A percentile compares a stretch with the other conserved stretches of the same genome.
Evolutionary conservation across 2,329 filamentous ascomycete species (phyloP).

Genomic region (Diaporthe sp.): DNA sequence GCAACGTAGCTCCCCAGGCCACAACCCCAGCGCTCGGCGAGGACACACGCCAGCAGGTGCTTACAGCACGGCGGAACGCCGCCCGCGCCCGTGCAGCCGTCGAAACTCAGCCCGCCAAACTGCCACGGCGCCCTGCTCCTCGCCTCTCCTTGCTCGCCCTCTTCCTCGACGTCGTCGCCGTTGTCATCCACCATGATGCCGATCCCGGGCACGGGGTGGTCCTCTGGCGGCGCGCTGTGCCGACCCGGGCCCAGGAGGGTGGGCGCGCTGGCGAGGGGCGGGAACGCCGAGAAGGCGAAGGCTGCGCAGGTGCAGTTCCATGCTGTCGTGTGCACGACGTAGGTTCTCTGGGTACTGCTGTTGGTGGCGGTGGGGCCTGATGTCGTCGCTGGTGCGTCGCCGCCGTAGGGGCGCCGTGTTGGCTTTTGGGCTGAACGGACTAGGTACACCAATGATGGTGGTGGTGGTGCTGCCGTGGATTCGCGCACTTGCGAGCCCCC

Average conservation of each 20-base stretch:
- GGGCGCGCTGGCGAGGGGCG: conserved; percentile 45
- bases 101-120: conserved; percentile 65
- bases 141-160: conserved; percentile 11
- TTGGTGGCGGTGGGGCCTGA: conserved; percentile 39
- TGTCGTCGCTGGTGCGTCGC: not conserved
- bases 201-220: not conserved
- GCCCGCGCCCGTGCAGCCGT: conserved; percentile 45
- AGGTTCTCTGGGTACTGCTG: conserved; percentile 51
- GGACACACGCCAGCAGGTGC: conserved; percentile 86
- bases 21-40: conserved; percentile 74
- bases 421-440: conserved; percentile 70
- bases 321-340: conserved; percentile 78
- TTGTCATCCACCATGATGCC: not conserved
- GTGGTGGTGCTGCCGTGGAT: conserved; percentile 15
- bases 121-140: conserved; percentile 46
- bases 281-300: conserved; percentile 82
- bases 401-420: conserved; percentile 47
- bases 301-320: conserved; percentile 95
- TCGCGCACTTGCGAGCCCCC: not conserved
- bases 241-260: conserved; percentile 15
- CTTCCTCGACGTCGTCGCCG: conserved; percentile 6
- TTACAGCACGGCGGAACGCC: conserved; percentile 77
- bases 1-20: conserved; percentile 70
- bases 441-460: conserved; percentile 63
- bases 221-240: conserved; percentile 34